phyloP scores from a whole-genome alignment of 495 filamentous ascomycete genomes.

The Annulohypoxylon bovei region DNA sequence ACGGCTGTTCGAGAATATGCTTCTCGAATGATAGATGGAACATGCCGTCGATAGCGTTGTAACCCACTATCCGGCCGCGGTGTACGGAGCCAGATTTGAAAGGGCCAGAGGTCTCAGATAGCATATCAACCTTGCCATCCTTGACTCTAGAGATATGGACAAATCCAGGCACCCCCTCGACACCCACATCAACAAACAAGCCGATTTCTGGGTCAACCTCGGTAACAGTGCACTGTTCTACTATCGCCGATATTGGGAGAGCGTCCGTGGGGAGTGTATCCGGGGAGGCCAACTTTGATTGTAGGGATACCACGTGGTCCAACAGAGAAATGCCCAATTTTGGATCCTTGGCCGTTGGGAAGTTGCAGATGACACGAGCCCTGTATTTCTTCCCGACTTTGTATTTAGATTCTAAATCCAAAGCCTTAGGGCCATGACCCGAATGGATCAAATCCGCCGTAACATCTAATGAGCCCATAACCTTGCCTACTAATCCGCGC shows the following conservation, averaged over 20 bases:
- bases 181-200: slow-evolving; percentile 81
- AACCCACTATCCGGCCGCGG: slow-evolving; percentile 82
- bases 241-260: slow-evolving; percentile 76
- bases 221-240: slow-evolving; percentile 78
- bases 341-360: slow-evolving; percentile 77
- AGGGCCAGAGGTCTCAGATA: slow-evolving; percentile 76
- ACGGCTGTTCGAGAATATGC: slow-evolving; percentile 83
- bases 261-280: slow-evolving; percentile 57
- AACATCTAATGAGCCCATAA: slow-evolving; percentile 90
- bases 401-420: slow-evolving; percentile 76
- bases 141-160: slow-evolving; percentile 92
- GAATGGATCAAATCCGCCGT: slow-evolving; percentile 92
- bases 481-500: slow-evolving; percentile 73
- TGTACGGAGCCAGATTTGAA: slow-evolving; percentile 82
- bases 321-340: slow-evolving; percentile 89
- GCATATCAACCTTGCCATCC: slow-evolving; percentile 83
- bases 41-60: slow-evolving; percentile 85
- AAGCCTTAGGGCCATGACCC: slow-evolving; percentile 69
- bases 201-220: slow-evolving; percentile 81
- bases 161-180: slow-evolving; percentile 79
- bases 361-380: slow-evolving; percentile 85
- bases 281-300: slow-evolving; percentile 54
- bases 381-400: slow-evolving; percentile 84
- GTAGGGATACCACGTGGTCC: slow-evolving; percentile 79
- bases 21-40: slow-evolving; percentile 87